Base-by-base conservation (phyloP, 306 rosid genomes). In the Datisca glomerata region DNA sequence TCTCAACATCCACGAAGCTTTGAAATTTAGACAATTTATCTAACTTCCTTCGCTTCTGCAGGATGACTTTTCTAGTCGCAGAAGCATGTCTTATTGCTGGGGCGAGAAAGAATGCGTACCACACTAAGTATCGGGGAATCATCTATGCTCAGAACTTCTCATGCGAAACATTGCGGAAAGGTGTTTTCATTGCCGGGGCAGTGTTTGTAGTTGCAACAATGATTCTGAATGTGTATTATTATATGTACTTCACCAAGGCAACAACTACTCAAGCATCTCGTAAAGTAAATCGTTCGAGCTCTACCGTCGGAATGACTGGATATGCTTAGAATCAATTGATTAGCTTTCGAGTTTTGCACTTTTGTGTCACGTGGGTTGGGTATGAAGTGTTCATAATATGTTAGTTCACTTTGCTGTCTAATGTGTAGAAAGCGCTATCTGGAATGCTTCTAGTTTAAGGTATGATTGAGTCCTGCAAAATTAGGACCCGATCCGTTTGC, bases 61-160 rank as follows among this genome's bases (percentile, higher is more conserved):
- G 89, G 92, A 55, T 60, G 29, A 70, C 92, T 16, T 89, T 89
- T 71, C 50, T 89, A 49, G 72, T 78, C 8, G 98, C 96, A 1
- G 93, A 89, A 68, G 67, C 95, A 10, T 89, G 96, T 56, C 57
- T 89, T 49, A 78, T 89, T 56, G 95, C 96, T 0, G 98, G 98
- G 13, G 95, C 98, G 12, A 73, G 63, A 2, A 89, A 64, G 71
- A 89, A 84, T 44, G 98, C 98, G 0, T 89, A 89, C 64, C 98
- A 89, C 64, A 84, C 98, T 16, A 84, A 77, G 60, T 89, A 78
- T 71, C 67, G 94, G 25, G 76, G 48, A 42, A 44, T 83, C 66
- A 63, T 87, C 42, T 74, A 64, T 29, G 98, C 95, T 13, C 93
- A 89, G 39, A 66, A 70, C 77, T 64, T 89, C 63, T 69, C 96